Base-by-base conservation (phyloP, 805 yeast genomes). In the Saccharomycopsis selenospora region DNA sequence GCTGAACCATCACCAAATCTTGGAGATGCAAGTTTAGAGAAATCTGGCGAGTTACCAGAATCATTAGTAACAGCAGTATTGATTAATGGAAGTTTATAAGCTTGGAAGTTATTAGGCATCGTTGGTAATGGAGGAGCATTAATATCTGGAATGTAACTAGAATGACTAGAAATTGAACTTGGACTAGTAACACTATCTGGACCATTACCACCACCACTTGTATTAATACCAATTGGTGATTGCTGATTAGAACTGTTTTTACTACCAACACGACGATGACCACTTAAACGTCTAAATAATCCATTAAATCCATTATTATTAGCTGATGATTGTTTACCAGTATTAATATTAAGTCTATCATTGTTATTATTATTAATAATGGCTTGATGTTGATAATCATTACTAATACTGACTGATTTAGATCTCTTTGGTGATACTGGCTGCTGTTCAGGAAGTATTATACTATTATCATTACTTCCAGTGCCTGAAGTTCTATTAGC, bases 201-300 rank as follows among this genome's bases (percentile, higher is more conserved):
- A 27, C 13, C 13, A 14, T 36, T 36, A 17, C 13, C 13, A 13
- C 13, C 20, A 14, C 40, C 20, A 11, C 11, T 11, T 6, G 20
- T 13, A 17, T n/a, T 17, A 36, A 26, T 11, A 14, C 26, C 18
- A 13, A 5, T 18, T 10, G 18, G 47, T 18, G 1, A 25, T 26
- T 14, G 41, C 22, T 11, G 36, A 24, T 36, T 42, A 22, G 30
- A n/a, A 5, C 43, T 5, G 17, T 14, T 14, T 13, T 42, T 48
- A 26, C 48, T 46, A 18, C 33, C 30, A n/a, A 43, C 22, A 10
- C 56, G 47, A 22, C 56, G 54, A 24, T 50, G 54, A 17, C 65
- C 57, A 49, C 70, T 66, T 25, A 67, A 56, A 45, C 59, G 62
- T 52, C 71, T 60, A 41, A 67, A 58, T 29, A 67, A 46, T 10